These are phyloP conservation scores for Fusarium tjaetaba DNA, from an alignment of 2,329 filamentous ascomycete genomes.

Conservation along the genomic window DNA sequence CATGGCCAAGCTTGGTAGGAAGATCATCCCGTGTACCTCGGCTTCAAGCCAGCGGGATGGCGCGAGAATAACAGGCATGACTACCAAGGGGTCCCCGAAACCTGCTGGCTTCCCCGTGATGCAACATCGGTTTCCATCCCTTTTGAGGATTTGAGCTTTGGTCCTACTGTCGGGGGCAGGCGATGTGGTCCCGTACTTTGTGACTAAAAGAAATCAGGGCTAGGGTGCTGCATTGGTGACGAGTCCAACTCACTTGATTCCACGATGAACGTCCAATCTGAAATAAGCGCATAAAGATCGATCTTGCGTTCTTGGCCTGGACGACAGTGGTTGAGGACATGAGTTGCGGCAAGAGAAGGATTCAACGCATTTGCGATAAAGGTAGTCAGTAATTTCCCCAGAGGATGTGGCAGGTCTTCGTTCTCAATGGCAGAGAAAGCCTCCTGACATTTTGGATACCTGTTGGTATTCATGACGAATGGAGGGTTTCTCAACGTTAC, in stretches of 20 bases:
- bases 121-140: background rate
- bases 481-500: too few relatives aligned
- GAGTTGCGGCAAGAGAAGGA: rapidly evolving
- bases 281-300: rapidly evolving
- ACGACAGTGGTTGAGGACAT: rapidly evolving
- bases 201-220: background rate
- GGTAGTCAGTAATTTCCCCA: rapidly evolving
- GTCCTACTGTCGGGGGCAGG: background rate
- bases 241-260: rapidly evolving
- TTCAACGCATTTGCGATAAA: rapidly evolving
- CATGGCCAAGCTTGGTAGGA: background rate
- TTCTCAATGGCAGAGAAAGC: background rate
- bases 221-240: rapidly evolving
- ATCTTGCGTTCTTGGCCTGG: rapidly evolving
- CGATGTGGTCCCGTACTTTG: background rate
- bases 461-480: background rate
- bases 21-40: background rate
- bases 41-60: background rate
- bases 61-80: background rate
- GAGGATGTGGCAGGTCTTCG: rapidly evolving
- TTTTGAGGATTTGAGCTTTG: background rate
- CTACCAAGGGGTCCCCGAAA: background rate
- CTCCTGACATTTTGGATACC: background rate
- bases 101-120: background rate
- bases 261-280: background rate